Evolutionary conservation across 495 filamentous ascomycete species (phyloP).

Genomic region (Aspergillus cavernicola): DNA sequence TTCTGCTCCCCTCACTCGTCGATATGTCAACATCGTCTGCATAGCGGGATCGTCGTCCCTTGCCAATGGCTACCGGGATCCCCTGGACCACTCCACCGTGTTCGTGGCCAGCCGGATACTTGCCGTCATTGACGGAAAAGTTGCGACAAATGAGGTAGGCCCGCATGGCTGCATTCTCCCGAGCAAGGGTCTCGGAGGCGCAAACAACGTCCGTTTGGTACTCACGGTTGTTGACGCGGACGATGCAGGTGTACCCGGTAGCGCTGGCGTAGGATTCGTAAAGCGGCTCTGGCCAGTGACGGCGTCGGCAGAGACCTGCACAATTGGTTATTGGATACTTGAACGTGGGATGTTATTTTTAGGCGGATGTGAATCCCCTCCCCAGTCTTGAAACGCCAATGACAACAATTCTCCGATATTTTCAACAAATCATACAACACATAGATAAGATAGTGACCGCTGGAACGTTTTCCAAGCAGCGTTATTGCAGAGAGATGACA

Average conservation of each 20-base stretch:
- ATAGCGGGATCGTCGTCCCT: conserved; percentile 44
- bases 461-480: neutral
- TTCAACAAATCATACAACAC: conserved; percentile 9
- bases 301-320: conserved; percentile 91
- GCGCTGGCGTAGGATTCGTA: conserved; percentile 70
- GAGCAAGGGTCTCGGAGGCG: conserved; percentile 74
- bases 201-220: conserved; percentile 90
- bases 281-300: conserved; percentile 88
- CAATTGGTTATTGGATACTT: conserved; percentile 17
- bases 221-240: conserved; percentile 93
- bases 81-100: conserved; percentile 79
- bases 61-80: conserved; percentile 70
- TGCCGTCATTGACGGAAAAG: conserved; percentile 97
- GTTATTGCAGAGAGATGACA: neutral
- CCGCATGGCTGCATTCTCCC: conserved; percentile 93
- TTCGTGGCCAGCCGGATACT: conserved; percentile 71
- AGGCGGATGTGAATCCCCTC: neutral
- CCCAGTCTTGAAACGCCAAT: conserved; percentile 3
- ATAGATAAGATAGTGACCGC: conserved; percentile 9
- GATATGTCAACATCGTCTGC: conserved; percentile 46
- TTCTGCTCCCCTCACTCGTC: conserved; percentile 48
- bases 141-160: conserved; percentile 98
- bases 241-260: conserved; percentile 81
- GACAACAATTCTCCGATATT: conserved; percentile 12
- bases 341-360: conserved; percentile 4